A percentile compares a stretch with the other conserved stretches of the same genome.
Conservation (phyloP, 139 green algal genomes). For the Coelastrella sp. region DNA sequence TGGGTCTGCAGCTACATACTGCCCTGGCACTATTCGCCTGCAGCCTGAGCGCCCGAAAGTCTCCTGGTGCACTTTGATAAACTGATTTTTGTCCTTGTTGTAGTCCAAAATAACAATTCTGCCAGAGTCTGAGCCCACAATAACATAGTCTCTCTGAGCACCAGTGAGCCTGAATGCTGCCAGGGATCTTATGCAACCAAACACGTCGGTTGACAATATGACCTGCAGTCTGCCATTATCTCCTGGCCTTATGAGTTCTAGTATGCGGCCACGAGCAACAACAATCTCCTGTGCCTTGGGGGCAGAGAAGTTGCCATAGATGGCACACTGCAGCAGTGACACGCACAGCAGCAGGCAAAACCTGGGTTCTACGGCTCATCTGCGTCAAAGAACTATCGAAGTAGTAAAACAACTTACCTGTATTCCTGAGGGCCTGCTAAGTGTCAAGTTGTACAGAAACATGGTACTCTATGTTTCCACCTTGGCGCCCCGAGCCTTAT, state of each 20-base stretch:
- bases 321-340: conserved; percentile 75
- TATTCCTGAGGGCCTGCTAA: conserved; percentile 81
- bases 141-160: conserved; percentile 88
- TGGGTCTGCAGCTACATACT: conserved; percentile 94
- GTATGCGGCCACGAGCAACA: conserved; percentile 87
- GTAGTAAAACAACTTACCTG: conserved; percentile 64
- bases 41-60: conserved; percentile 97
- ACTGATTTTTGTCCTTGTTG: conserved; percentile 86
- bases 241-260: conserved; percentile 97
- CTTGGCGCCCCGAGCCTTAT: background rate
- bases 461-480: conserved; percentile 54
- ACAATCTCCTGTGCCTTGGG: conserved; percentile 97
- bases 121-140: conserved; percentile 93
- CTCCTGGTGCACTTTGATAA: conserved; percentile 96
- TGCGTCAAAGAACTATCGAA: background rate
- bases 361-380: background rate
- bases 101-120: conserved; percentile 97
- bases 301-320: conserved; percentile 96
- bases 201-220: conserved; percentile 82
- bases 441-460: conserved; percentile 87
- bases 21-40: conserved; percentile 94
- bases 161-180: conserved; percentile 92
- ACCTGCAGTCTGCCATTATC: conserved; percentile 85
- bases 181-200: conserved; percentile 92
- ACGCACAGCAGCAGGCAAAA: background rate